Evolutionary conservation across 768 basidiomycete species (phyloP), one percentile per base, ranked within the genome.

Genomic region (Lentinula aciculospora): DNA sequence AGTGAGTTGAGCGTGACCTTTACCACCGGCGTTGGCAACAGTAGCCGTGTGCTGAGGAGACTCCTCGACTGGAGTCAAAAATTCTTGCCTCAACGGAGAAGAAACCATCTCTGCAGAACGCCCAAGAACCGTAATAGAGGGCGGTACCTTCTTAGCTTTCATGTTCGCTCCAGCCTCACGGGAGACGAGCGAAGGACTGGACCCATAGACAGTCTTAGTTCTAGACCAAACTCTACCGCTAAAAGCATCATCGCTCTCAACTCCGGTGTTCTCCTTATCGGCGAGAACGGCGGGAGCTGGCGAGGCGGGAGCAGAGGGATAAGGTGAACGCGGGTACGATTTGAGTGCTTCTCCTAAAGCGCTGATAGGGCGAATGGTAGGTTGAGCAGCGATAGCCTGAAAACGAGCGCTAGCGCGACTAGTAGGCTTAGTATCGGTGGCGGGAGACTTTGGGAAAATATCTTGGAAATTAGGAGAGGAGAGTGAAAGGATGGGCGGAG

Each of bases 1-100:
- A 32, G 65, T 74, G 32, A 79, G 56, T 29, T 34, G 37, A 50
- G 29, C 31, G 12, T 29, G 19, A 34, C 7, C 21, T 29, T 50
- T 34, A 17, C 31, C 28, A 3, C 2, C 17, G 8, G 27, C 25
- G 19, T 44, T 29, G 9, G 27, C 40, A 28, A 25, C 40, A 9
- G 40, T 45, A 27, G 44, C 32, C n/a, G 54, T 56, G 13, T 15
- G 54, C 31, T 45, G 53, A 54, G 53, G n/a, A 12, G 27, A 45
- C 44, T 56, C 54, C 27, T 44, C 21, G 17, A 56, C 28, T 17
- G 54, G 54, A 21, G 40, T 31, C 9, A 56, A 17, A 29, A 56
- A 56, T 21, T 56, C 40, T 23, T 46, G 32, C 40, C 40, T 42
- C 39, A 44, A 45, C 40, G 54, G 54, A 19, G 54, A 56, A n/a